These are phyloP conservation scores for Zizania palustris DNA, from an alignment of 202 grass and related monocot genomes.

Conservation along the genomic window DNA sequence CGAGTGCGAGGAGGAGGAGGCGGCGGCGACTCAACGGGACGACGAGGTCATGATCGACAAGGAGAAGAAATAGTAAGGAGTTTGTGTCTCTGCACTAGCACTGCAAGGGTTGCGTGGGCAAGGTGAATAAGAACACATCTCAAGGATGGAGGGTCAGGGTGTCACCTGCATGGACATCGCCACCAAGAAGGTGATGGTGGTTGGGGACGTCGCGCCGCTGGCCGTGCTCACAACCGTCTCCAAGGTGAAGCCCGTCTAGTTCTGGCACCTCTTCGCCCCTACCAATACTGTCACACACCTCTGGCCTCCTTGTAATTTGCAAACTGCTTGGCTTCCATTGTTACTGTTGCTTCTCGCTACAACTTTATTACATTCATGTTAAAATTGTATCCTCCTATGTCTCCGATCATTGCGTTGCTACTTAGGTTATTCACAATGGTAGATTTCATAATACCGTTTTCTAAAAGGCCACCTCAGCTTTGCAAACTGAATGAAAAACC, in stretches of 20 bases:
- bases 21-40: too few relatives aligned
- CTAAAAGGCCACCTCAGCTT: too few relatives aligned
- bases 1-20: too few relatives aligned
- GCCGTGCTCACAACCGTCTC: conserved; percentile 76
- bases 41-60: conserved; percentile 49
- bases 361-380: too few relatives aligned
- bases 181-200: conserved; percentile 78
- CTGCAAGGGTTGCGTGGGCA: conserved; percentile 75
- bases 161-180: conserved; percentile 70
- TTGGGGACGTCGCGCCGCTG: conserved; percentile 69
- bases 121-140: conserved; percentile 80
- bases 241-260: conserved; percentile 79
- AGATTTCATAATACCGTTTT: too few relatives aligned
- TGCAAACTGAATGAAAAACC: too few relatives aligned
- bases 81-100: conserved; percentile 78
- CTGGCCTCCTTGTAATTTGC: conserved; percentile 41
- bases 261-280: conserved; percentile 47
- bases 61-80: not conserved
- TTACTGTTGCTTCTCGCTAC: too few relatives aligned
- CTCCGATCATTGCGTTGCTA: too few relatives aligned
- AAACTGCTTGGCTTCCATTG: not conserved
- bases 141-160: conserved; percentile 73
- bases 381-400: too few relatives aligned
- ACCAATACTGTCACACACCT: conserved; percentile 26
- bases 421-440: too few relatives aligned